Percentiles rank a stretch among this genome's conserved stretches.
Conservation (phyloP, 2,329 filamentous ascomycete genomes). For the Simplicillium sp. region DNA sequence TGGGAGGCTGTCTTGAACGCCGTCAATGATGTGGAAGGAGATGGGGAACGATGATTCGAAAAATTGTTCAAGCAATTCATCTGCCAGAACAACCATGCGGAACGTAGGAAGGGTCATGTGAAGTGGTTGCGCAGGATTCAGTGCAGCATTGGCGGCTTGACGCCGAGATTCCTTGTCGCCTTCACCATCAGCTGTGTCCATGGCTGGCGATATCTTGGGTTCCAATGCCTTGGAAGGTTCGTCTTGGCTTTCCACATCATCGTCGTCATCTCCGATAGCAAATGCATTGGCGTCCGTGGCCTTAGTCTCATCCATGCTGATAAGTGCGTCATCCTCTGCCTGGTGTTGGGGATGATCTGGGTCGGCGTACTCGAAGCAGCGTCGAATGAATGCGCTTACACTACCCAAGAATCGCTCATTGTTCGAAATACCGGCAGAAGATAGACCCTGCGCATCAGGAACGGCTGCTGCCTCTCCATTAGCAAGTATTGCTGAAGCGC, state of each 20-base stretch:
- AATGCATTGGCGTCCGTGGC: slow-evolving; percentile 45
- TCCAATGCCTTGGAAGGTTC: slow-evolving; percentile 25
- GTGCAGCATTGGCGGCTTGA: slow-evolving; percentile 75
- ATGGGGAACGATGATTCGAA: slow-evolving; percentile 93
- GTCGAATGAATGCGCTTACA: slow-evolving; percentile 88
- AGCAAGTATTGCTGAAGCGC: slow-evolving; percentile 33
- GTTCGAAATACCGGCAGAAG: slow-evolving; percentile 45
- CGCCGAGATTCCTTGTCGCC: slow-evolving; percentile 47
- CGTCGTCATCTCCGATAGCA: slow-evolving; percentile 65
- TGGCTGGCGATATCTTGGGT: slow-evolving; percentile 5
- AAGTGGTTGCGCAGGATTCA: slow-evolving; percentile 86
- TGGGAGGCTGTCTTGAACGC: slow-evolving; percentile 25
- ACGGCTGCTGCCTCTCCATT: too few species aligned
- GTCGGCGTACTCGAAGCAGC: slow-evolving; percentile 97
- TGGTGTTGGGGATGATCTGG: slow-evolving; percentile 68
- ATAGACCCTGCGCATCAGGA: slow-evolving; percentile 25
- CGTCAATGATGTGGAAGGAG: slow-evolving; percentile 80
- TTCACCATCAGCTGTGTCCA: slow-evolving; percentile 29
- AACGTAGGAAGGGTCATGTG: slow-evolving; percentile 97
- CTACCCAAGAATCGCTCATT: slow-evolving; percentile 88
- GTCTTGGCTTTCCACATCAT: slow-evolving; percentile 45
- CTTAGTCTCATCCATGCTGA: slow-evolving; percentile 15
- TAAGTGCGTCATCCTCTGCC: slow-evolving; percentile 18
- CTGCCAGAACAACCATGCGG: slow-evolving; percentile 94
- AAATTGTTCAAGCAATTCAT: slow-evolving; percentile 92